A percentile compares a stretch with the other conserved stretches of the same genome.
Evolutionary conservation across 352 stramenopile genomes (phyloP).

Genomic region (Globisporangium abappressorium): DNA sequence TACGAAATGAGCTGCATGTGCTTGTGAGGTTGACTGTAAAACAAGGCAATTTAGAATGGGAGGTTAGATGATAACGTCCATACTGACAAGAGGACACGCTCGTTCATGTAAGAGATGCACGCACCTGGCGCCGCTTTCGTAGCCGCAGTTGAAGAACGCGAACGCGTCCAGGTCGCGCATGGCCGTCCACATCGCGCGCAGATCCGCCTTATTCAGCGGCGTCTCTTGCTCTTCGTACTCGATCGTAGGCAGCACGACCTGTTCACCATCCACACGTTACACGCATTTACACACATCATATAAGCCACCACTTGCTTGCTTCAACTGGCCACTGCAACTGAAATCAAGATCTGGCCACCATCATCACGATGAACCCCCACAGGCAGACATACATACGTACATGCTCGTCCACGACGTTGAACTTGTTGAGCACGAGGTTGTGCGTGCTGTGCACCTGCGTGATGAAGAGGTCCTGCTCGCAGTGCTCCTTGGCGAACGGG

Average conservation of each 20-base stretch:
- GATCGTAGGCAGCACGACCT: constrained; percentile 68
- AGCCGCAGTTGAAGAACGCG: constrained; percentile 85
- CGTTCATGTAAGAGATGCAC: too few species aligned
- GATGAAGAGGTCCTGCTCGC: constrained; percentile 72
- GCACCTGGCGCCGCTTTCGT: constrained; percentile 74
- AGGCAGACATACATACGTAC: constrained; percentile 25
- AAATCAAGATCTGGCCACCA: neutral
- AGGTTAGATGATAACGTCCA: too few species aligned
- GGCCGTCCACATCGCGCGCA: constrained; percentile 70
- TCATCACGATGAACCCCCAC: neutral
- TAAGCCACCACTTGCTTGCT: neutral
- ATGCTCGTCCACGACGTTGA: constrained; percentile 74
- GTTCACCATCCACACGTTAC: neutral
- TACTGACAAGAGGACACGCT: too few species aligned
- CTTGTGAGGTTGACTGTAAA: constrained; percentile 67
- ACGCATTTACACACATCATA: neutral
- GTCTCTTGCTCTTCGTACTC: constrained; percentile 68
- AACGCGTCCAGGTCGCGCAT: constrained; percentile 72
- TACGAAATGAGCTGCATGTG: constrained; percentile 88
- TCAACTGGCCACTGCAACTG: neutral
- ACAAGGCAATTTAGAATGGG: neutral
- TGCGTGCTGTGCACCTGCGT: constrained; percentile 60
- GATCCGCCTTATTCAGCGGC: constrained; percentile 43
- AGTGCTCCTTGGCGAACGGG: constrained; percentile 68
- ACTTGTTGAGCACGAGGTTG: constrained; percentile 86